Conservation (phyloP, 345 rosid genomes). For the Lagerstroemia speciosa region DNA sequence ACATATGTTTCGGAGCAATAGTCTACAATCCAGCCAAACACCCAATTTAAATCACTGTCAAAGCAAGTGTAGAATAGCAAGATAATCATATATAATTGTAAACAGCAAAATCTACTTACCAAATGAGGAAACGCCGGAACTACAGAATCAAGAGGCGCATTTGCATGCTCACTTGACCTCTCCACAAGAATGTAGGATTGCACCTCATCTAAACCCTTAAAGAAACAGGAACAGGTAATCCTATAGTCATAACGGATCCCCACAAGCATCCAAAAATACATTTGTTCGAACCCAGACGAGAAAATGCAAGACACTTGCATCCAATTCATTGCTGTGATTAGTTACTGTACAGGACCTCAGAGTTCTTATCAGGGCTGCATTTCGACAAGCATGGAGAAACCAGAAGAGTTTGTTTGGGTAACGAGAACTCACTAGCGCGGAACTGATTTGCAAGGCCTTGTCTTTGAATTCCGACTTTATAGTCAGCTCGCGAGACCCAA, state of each 20-base stretch:
- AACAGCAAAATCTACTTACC: conserved; percentile 37
- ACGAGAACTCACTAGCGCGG: conserved; percentile 42
- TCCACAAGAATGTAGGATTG: conserved; percentile 77
- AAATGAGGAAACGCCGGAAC: conserved; percentile 43
- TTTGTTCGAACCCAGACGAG: background rate
- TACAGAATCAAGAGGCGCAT: conserved; percentile 27
- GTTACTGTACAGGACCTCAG: background rate
- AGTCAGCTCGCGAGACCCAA: conserved; percentile 49
- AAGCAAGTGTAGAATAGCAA: background rate
- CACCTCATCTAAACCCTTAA: conserved; percentile 81
- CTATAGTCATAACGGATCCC: background rate
- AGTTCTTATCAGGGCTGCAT: background rate
- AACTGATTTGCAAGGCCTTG: conserved; percentile 59
- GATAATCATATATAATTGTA: background rate
- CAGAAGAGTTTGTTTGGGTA: background rate
- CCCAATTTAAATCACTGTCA: background rate
- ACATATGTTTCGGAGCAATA: background rate
- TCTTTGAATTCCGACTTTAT: conserved; percentile 54
- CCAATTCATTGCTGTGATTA: background rate
- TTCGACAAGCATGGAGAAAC: background rate
- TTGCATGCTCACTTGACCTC: conserved; percentile 36
- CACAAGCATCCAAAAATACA: background rate
- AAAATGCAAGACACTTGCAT: background rate
- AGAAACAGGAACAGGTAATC: conserved; percentile 8
- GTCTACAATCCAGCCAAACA: background rate